A percentile compares a stretch with the other conserved stretches of the same genome.
These are phyloP conservation scores for Paramecium caudatum DNA, from an alignment of 73 alveolate species.

Conservation along the genomic window DNA sequence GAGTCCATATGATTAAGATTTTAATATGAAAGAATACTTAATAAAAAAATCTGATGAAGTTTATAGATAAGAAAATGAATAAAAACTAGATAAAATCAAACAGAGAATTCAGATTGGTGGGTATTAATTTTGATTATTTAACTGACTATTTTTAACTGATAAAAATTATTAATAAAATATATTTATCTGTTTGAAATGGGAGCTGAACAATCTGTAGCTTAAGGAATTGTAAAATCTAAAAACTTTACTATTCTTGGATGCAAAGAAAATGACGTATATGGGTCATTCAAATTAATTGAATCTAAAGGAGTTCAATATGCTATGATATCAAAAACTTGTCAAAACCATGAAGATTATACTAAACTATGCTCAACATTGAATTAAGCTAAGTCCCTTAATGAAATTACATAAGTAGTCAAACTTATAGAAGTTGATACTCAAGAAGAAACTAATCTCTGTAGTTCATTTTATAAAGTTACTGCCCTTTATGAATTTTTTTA, in stretches of 20 bases:
- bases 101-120: conserved; percentile 2
- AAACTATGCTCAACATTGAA: not conserved
- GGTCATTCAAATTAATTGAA: conserved; percentile 39
- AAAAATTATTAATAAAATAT: conserved; percentile 15
- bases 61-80: conserved; percentile 28
- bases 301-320: conserved; percentile 28
- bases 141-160: conserved; percentile 36
- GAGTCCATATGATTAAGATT: not conserved
- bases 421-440: conserved; percentile 40
- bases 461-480: conserved; percentile 39
- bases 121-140: conserved; percentile 44
- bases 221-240: conserved; percentile 23
- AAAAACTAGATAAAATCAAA: conserved; percentile 11
- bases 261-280: conserved; percentile 53
- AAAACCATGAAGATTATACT: not conserved
- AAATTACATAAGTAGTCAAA: not conserved
- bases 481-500: conserved; percentile 53
- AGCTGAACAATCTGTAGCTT: conserved; percentile 26
- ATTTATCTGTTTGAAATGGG: conserved; percentile 29
- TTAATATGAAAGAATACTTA: not conserved
- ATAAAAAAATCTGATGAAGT: not conserved
- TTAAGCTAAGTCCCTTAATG: not conserved
- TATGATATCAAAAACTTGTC: conserved; percentile 51
- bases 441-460: conserved; percentile 57
- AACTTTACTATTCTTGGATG: conserved; percentile 52